Evolutionary conservation across 257 asterid genomes (phyloP).

Genomic region (Solanum clarkiae): DNA sequence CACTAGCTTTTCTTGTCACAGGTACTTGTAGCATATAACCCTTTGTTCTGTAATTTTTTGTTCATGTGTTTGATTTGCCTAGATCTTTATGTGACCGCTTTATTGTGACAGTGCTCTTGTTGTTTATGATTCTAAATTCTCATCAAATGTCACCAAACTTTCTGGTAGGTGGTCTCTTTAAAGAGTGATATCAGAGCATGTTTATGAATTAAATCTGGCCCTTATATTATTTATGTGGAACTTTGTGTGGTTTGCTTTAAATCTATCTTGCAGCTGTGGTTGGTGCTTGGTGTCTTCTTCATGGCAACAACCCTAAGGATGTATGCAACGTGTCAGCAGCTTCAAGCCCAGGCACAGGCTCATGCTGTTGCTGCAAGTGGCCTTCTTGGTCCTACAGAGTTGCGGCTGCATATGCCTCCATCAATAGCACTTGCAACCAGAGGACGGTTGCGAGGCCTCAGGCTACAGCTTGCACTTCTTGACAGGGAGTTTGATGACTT

Average conservation of each 20-base stretch:
- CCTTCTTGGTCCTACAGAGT: constrained; percentile 89
- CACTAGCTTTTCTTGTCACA: constrained; percentile 90
- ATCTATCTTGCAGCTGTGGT: constrained; percentile 58
- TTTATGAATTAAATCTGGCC: not conserved
- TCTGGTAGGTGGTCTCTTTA: constrained; percentile 55
- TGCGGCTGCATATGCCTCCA: constrained; percentile 98
- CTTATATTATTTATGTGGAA: not conserved
- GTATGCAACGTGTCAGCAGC: constrained; percentile 99
- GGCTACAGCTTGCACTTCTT: constrained; percentile 99
- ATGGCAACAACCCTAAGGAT: constrained; percentile 90
- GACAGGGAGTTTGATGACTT: constrained; percentile 95
- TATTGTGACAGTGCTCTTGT: constrained; percentile 68
- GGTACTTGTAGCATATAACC: constrained; percentile 32
- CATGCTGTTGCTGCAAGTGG: constrained; percentile 96
- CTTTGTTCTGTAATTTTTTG: not conserved
- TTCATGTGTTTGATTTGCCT: not conserved
- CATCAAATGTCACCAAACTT: constrained; percentile 97
- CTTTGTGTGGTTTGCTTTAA: not conserved
- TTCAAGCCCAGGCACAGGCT: constrained; percentile 99
- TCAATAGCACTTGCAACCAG: constrained; percentile 90
- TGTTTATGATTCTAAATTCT: constrained; percentile 96
- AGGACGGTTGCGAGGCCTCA: constrained; percentile 94
- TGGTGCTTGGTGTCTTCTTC: constrained; percentile 92
- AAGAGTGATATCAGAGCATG: not conserved
- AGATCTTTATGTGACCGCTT: constrained; percentile 6